Percentiles rank a stretch among this genome's conserved stretches.
Evolutionary conservation across 345 rosid genomes (phyloP).

Genomic region (Lenwebbia sp.): DNA sequence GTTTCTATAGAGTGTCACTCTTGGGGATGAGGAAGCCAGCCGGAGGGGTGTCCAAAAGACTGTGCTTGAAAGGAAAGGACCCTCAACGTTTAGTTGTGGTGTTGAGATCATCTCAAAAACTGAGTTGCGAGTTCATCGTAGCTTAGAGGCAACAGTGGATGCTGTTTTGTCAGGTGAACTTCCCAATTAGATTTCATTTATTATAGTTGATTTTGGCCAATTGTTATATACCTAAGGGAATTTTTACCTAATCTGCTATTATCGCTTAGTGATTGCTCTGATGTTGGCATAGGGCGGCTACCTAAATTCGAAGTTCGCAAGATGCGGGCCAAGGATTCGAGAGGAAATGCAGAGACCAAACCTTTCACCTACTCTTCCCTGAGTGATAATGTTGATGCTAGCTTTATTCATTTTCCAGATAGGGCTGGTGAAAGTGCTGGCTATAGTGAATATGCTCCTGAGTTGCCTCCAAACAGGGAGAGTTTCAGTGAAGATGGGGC

Average conservation of each 20-base stretch:
- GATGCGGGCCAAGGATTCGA: conserved; percentile 25
- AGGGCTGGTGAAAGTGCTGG: conserved; percentile 12
- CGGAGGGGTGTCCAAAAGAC: conserved; percentile 84
- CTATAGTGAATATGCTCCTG: conserved; percentile 14
- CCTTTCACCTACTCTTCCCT: conserved; percentile 5
- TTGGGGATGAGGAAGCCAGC: conserved; percentile 85
- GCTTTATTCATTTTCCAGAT: conserved; percentile 17
- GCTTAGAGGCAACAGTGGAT: conserved; percentile 91
- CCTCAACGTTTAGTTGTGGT: conserved; percentile 67
- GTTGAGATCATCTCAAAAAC: conserved; percentile 78
- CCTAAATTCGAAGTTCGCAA: conserved; percentile 63
- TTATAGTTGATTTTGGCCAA: neutral
- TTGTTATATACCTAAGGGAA: neutral
- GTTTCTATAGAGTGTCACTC: conserved; percentile 60
- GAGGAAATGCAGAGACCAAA: conserved; percentile 17
- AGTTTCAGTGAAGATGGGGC: conserved; percentile 17
- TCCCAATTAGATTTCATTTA: neutral
- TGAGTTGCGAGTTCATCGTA: conserved; percentile 77
- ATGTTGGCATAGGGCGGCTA: conserved; percentile 37
- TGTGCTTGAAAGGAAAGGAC: conserved; percentile 82
- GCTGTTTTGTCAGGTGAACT: conserved; percentile 57
- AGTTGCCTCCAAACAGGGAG: conserved; percentile 11
- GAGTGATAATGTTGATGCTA: conserved; percentile 16
- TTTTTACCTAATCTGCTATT: neutral
- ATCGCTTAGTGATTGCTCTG: conserved; percentile 2